Base-by-base conservation (phyloP, 2,329 filamentous ascomycete species). In the Aspergillus sp. region DNA sequence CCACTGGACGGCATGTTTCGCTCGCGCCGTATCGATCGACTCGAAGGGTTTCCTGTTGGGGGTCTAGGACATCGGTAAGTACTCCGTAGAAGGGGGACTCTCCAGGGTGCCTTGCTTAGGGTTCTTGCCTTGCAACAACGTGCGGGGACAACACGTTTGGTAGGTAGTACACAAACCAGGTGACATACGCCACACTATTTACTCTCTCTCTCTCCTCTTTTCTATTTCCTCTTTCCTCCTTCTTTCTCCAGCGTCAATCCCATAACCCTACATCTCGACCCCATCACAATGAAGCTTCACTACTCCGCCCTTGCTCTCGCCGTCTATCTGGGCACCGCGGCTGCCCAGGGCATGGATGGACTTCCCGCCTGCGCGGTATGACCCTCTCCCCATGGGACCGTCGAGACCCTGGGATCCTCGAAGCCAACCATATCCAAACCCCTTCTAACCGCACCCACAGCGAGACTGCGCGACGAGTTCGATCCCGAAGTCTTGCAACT, bases 281-380 rank as follows among this genome's bases (percentile, higher is more conserved):
- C 14, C 32, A n/a, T 46, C 58, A 72, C 44, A 36, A 82, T 82
- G 80, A 81, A 79, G 72, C 55, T 72, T 56, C 67, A 78, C 53
- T 61, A 79, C 61, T 68, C 81, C 58, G 67, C 77, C 56, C 69
- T 84, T 61, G 77, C 81, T 60, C 70, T 84, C 45, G 76, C 81
- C 61, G 77, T 78, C 71, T 71, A 84, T 54, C 77, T 80, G 57
- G 70, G 74, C 56, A 67, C 75, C 23, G 72, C 65, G n/a, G 58
- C 62, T 46, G 80, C 80, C 36, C 81, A 83, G 65, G 62, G 64
- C 36, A 63, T 78, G 52, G 59, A 64, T 25, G 64, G 62, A 36
- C 76, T 82, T 45, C 84, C 81, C 14, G 54, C 57, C 9, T 87
- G 79, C 62, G 82, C 83, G 58, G 83, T 86, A 76, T 64, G 81